These are phyloP conservation scores for Litchi chinensis DNA, from an alignment of 345 rosid genomes.

Conservation along the genomic window DNA sequence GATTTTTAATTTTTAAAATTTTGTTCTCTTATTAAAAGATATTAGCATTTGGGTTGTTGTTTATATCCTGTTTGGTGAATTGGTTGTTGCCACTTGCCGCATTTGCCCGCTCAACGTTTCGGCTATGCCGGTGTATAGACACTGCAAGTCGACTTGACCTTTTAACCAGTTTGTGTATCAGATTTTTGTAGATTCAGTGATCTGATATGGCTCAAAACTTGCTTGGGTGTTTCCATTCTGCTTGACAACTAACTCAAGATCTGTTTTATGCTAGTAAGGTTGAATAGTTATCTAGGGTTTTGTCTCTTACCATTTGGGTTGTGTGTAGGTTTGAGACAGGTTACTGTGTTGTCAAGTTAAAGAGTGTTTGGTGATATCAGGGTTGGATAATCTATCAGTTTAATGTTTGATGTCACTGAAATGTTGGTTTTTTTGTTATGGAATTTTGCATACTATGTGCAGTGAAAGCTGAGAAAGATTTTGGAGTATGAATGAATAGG, in stretches of 20 bases:
- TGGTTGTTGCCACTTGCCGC: slow-evolving; percentile 18
- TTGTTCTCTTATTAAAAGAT: background rate
- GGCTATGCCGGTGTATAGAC: background rate
- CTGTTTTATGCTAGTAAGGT: slow-evolving; percentile 2
- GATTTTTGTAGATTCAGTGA: slow-evolving; percentile 7
- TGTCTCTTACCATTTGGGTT: slow-evolving; percentile 21
- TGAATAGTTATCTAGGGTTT: slow-evolving; percentile 9
- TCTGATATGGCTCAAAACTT: slow-evolving; percentile 17
- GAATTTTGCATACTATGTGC: background rate
- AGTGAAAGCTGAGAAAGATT: slow-evolving; percentile 2
- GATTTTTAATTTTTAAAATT: background rate
- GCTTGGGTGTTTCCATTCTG: slow-evolving; percentile 21
- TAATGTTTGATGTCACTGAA: slow-evolving; percentile 17
- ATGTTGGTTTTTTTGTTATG: slow-evolving; percentile 8
- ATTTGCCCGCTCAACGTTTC: slow-evolving; percentile 20
- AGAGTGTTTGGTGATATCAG: slow-evolving; percentile 34
- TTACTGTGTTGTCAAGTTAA: slow-evolving; percentile 38
- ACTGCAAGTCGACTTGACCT: background rate
- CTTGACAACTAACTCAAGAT: slow-evolving; percentile 23
- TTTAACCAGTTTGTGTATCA: slow-evolving; percentile 6
- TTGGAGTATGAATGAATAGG: slow-evolving; percentile 18
- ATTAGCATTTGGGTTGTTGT: slow-evolving; percentile 15
- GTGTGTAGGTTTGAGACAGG: slow-evolving; percentile 9
- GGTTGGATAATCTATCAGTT: slow-evolving; percentile 25
- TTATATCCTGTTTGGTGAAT: background rate